These are phyloP conservation scores for Leccinum incarnatum DNA, from an alignment of 768 basidiomycete species.

Conservation along the genomic window DNA sequence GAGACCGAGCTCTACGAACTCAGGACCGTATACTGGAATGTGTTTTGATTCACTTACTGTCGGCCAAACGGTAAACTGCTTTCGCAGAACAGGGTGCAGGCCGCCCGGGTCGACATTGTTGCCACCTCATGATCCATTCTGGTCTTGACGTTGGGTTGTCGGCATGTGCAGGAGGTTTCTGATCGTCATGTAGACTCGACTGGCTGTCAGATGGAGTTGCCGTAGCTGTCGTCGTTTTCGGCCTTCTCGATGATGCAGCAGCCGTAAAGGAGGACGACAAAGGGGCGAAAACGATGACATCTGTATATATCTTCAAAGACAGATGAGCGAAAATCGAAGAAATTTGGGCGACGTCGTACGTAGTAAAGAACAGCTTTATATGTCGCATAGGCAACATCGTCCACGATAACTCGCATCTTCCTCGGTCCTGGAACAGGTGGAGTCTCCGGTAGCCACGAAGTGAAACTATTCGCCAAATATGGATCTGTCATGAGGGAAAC, in stretches of 20 bases:
- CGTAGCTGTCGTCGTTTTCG: conserved; percentile 1
- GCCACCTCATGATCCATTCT: conserved; percentile 78
- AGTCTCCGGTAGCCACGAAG: background rate
- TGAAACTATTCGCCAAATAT: background rate
- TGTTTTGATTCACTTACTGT: conserved; percentile 51
- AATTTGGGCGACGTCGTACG: conserved; percentile 39
- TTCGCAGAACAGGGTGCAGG: conserved; percentile 82
- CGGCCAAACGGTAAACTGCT: conserved; percentile 79
- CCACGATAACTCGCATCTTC: conserved; percentile 52
- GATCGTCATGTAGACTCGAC: conserved; percentile 28
- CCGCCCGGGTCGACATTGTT: conserved; percentile 52
- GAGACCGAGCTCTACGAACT: conserved; percentile 60
- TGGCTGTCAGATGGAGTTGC: conserved; percentile 37
- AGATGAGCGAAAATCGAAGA: conserved; percentile 7
- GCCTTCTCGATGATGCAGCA: conserved; percentile 19
- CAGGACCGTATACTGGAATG: background rate
- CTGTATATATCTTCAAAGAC: conserved; percentile 69
- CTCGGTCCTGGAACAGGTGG: conserved; percentile 40
- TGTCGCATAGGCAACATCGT: conserved; percentile 60
- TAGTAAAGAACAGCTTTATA: conserved; percentile 75
- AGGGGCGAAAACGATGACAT: conserved; percentile 80
- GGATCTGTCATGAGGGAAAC: conserved; percentile 19
- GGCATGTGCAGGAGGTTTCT: conserved; percentile 4
- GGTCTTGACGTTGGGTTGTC: conserved; percentile 40
- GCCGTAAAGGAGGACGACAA: conserved; percentile 65